phyloP scores from a whole-genome alignment of 2,329 filamentous ascomycete genomes.

The Ophiostoma montium region DNA sequence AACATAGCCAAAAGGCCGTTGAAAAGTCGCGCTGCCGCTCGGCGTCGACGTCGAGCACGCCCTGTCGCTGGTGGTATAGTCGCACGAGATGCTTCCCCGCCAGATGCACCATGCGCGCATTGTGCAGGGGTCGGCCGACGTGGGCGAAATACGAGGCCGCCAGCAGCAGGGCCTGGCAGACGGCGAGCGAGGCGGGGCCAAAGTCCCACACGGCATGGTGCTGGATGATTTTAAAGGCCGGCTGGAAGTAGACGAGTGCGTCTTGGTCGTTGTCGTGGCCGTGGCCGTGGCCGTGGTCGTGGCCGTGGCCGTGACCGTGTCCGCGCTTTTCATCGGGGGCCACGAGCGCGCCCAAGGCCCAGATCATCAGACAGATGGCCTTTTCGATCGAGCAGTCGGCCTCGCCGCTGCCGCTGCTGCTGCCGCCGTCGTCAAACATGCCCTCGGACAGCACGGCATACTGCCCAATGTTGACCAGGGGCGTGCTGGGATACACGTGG shows the following conservation, averaged over 20 bases:
- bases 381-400: constrained; percentile 16
- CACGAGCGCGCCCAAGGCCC: constrained; percentile 19
- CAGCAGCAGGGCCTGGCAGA: constrained; percentile 23
- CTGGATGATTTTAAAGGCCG: constrained; percentile 23
- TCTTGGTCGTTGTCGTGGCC: background rate
- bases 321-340: background rate
- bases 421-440: constrained; percentile 12
- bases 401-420: constrained; percentile 1
- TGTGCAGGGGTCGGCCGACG: constrained; percentile 23
- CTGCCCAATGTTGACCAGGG: constrained; percentile 19
- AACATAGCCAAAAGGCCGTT: constrained; percentile 56
- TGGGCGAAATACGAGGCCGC: constrained; percentile 25
- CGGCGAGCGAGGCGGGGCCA: constrained; percentile 14
- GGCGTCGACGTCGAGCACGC: background rate
- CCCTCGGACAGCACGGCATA: constrained; percentile 19
- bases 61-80: background rate
- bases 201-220: constrained; percentile 21
- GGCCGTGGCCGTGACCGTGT: too few species aligned
- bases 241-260: constrained; percentile 16
- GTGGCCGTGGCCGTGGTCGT: too few species aligned
- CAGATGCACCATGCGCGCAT: constrained; percentile 21
- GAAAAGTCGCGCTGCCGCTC: constrained; percentile 30
- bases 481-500: constrained; percentile 22
- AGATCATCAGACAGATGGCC: constrained; percentile 24
- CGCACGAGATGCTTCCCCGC: constrained; percentile 21